Base-by-base conservation (phyloP, 345 rosid species). In the Anastatica hierochuntica region DNA sequence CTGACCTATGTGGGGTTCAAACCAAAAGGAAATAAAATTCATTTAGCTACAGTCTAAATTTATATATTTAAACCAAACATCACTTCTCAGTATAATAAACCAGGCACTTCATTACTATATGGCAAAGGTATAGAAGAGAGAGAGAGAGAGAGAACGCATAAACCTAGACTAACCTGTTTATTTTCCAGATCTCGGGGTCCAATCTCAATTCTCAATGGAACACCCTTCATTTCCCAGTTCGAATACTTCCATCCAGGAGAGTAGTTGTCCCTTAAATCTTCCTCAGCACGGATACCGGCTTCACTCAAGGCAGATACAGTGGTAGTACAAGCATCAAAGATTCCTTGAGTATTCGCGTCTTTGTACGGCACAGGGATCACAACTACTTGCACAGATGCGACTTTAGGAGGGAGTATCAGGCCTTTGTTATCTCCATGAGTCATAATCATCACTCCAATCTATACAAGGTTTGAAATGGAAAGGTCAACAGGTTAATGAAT, bases 241-340 rank as follows among this genome's bases (percentile, higher is more conserved):
- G 98, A 92, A 57, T 88, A 92, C 80, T 92, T 92, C 98, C 98
- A 92, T 27, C 95, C 96, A 14, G 96, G 98, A 3, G 96, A 85
- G 65, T 92, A 84, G 72, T 88, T 88, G 31, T 88, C 98, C 70
- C 95, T 77, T 10, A 79, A 54, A 70, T 92, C 98, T 9, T 74
- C 76, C 55, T 83, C 85, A 6, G 96, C 94, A 42, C 74, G 68
- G 39, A 92, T 77, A 50, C 96, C 96, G 5, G 94, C 96, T 58
- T 73, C 73, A 41, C 24, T 53, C 64, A 92, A 77, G 14, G 79
- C 42, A 54, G 81, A 73, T 21, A 76, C 88, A 29, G 95, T 88
- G 43, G 77, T 88, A 70, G 33, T 52, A 63, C 96, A 88, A 8
- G 98, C 98, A 74, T 88, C 88, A 62, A 53, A 72, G 21, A 92